Percentiles rank a stretch among this genome's conserved stretches.
Conservation (phyloP, 345 rosid genomes). For the Eucalyptus decipiens region DNA sequence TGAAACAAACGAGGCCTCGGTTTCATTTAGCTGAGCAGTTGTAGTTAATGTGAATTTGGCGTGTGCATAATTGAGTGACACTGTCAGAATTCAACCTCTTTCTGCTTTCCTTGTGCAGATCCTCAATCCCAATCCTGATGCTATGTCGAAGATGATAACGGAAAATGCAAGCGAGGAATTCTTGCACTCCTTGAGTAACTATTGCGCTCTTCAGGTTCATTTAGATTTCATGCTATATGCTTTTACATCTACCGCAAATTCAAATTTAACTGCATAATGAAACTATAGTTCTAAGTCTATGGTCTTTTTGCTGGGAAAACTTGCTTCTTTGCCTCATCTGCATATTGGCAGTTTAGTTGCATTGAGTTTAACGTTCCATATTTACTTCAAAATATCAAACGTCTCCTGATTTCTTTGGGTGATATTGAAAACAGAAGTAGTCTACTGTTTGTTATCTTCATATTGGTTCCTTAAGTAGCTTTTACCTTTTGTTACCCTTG, state of each 20-base stretch:
- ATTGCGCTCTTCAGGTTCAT: conserved; percentile 92
- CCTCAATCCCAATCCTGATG: conserved; percentile 97
- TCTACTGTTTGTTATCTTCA: neutral
- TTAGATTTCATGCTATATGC: neutral
- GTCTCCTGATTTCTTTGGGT: neutral
- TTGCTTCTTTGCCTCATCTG: neutral
- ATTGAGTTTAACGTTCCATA: neutral
- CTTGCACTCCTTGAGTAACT: conserved; percentile 80
- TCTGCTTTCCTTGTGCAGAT: conserved; percentile 36
- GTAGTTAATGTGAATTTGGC: neutral
- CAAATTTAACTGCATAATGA: neutral
- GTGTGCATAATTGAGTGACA: neutral
- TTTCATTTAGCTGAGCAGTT: neutral
- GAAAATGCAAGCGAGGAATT: conserved; percentile 97
- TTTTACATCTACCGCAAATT: neutral
- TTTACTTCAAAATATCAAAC: too few species aligned
- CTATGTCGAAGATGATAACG: conserved; percentile 91
- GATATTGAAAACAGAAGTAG: neutral
- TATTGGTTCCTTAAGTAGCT: neutral
- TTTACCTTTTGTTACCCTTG: neutral
- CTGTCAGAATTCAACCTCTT: neutral
- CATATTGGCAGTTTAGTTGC: neutral
- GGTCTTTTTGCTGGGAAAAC: neutral
- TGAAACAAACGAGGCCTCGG: too few species aligned
- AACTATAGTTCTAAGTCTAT: neutral